Percentiles rank a stretch among this genome's conserved stretches.
Conservation (phyloP, 2,329 filamentous ascomycete genomes). For the Fusarium buharicum region DNA sequence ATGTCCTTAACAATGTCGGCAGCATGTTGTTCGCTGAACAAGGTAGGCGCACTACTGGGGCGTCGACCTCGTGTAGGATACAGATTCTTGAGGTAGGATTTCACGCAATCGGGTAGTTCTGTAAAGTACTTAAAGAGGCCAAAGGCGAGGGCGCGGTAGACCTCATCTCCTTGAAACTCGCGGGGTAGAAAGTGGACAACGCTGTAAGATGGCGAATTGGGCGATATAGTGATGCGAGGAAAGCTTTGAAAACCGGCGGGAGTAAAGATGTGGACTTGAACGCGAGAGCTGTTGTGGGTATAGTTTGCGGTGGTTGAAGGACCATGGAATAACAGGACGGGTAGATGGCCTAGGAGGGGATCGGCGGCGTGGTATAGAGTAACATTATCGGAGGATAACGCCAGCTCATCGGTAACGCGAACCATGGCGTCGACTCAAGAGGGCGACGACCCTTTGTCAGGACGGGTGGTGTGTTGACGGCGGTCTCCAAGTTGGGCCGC, state of each 20-base stretch:
- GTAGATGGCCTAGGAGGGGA: slow-evolving; percentile 80
- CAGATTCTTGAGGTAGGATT: slow-evolving; percentile 71
- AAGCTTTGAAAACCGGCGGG: slow-evolving; percentile 91
- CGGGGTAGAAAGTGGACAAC: slow-evolving; percentile 90
- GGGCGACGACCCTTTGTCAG: slow-evolving; percentile 36
- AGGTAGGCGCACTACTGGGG: slow-evolving; percentile 71
- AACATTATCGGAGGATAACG: slow-evolving; percentile 82
- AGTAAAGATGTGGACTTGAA: slow-evolving; percentile 92
- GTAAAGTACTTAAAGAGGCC: slow-evolving; percentile 93
- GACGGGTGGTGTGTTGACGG: slow-evolving; percentile 33
- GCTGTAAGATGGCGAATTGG: slow-evolving; percentile 88
- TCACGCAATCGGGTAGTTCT: slow-evolving; percentile 82
- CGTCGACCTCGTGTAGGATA: slow-evolving; percentile 66
- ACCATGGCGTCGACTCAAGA: slow-evolving; percentile 72
- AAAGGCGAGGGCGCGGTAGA: slow-evolving; percentile 90
- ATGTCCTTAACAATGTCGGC: slow-evolving; percentile 89
- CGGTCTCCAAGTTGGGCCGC: slow-evolving; percentile 44
- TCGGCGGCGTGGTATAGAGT: slow-evolving; percentile 91
- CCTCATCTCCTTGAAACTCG: slow-evolving; percentile 94
- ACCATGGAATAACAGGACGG: slow-evolving; percentile 91
- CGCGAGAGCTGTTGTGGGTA: slow-evolving; percentile 87
- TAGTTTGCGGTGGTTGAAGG: slow-evolving; percentile 89
- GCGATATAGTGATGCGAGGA: slow-evolving; percentile 89
- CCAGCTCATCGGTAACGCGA: slow-evolving; percentile 80
- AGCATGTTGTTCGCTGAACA: slow-evolving; percentile 93